These are phyloP conservation scores for Aspergillus brunneoviolaceus DNA, from an alignment of 2,329 filamentous ascomycete genomes.

Conservation along the genomic window DNA sequence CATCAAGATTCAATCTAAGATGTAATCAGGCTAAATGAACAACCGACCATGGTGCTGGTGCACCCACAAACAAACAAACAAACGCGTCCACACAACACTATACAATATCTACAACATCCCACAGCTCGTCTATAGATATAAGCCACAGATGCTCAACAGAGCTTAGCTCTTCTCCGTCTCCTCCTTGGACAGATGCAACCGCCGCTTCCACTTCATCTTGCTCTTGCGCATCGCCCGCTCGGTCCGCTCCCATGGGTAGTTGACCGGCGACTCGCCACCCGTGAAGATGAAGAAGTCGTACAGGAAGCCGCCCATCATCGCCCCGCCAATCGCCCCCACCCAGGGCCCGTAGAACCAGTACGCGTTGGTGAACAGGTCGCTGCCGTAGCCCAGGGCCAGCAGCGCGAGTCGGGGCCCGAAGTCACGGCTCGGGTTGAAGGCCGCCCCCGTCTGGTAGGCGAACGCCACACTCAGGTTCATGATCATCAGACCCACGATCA, in stretches of 20 bases:
- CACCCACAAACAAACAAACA: background rate
- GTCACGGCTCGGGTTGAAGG: slow-evolving; percentile 52
- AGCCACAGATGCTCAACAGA: background rate
- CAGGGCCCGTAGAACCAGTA: slow-evolving; percentile 52
- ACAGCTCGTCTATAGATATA: background rate
- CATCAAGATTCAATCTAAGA: background rate
- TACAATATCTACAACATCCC: background rate
- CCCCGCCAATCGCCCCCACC: slow-evolving; percentile 39
- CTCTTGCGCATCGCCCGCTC: slow-evolving; percentile 49
- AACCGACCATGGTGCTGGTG: too few relatives aligned
- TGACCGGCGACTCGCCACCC: slow-evolving; percentile 52
- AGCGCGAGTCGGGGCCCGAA: slow-evolving; percentile 51
- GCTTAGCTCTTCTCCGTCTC: slow-evolving; percentile 7
- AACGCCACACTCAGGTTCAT: slow-evolving; percentile 38
- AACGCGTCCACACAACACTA: background rate
- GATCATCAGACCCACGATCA: slow-evolving; percentile 49
- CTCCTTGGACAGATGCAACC: slow-evolving; percentile 25
- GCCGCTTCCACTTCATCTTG: slow-evolving; percentile 29
- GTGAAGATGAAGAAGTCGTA: slow-evolving; percentile 55
- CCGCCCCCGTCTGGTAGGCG: slow-evolving; percentile 49
- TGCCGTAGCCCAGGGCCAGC: slow-evolving; percentile 47
- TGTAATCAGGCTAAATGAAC: background rate
- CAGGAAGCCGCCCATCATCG: slow-evolving; percentile 47
- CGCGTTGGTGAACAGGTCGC: slow-evolving; percentile 41
- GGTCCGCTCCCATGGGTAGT: slow-evolving; percentile 49